Percentiles rank a stretch among this genome's conserved stretches.
phyloP scores from a whole-genome alignment of 768 basidiomycete species.

The Tulasnella sp. region DNA sequence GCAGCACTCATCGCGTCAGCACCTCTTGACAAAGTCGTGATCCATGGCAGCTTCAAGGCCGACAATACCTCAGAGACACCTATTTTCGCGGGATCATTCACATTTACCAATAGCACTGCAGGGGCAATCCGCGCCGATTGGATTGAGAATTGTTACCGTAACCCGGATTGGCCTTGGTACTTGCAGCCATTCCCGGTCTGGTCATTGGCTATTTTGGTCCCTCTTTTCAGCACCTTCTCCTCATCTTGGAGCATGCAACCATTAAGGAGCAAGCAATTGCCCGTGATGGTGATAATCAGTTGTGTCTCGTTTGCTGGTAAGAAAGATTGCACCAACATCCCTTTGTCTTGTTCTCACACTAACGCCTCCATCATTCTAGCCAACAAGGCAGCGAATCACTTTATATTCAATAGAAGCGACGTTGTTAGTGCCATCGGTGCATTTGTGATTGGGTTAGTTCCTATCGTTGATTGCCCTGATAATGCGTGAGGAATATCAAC shows the following conservation, averaged over 20 bases:
- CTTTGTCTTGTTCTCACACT: too few species aligned
- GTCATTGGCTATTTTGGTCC: conserved; percentile 64
- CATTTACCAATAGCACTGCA: conserved; percentile 45
- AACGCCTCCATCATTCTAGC: conserved; percentile 28
- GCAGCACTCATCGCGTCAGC: conserved; percentile 37
- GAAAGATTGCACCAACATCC: background rate
- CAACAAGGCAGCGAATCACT: conserved; percentile 72
- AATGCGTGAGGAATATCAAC: too few species aligned
- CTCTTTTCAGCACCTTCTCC: conserved; percentile 54
- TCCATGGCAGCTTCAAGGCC: conserved; percentile 56
- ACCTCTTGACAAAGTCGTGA: conserved; percentile 37
- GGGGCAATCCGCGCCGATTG: conserved; percentile 28
- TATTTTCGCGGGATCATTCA: conserved; percentile 49
- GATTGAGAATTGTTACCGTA: conserved; percentile 57
- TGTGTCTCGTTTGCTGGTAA: conserved; percentile 48
- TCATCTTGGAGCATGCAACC: conserved; percentile 73
- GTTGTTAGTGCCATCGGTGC: conserved; percentile 77
- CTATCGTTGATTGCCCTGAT: background rate
- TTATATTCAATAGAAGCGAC: conserved; percentile 74
- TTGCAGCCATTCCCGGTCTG: conserved; percentile 71
- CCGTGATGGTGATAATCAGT: conserved; percentile 75
- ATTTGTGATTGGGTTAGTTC: conserved; percentile 29
- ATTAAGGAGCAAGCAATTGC: conserved; percentile 51
- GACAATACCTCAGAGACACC: conserved; percentile 38
- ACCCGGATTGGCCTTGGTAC: conserved; percentile 53